Evolutionary conservation across 1,284 basidiomycete species (phyloP).

Genomic region (Malassezia restricta): DNA sequence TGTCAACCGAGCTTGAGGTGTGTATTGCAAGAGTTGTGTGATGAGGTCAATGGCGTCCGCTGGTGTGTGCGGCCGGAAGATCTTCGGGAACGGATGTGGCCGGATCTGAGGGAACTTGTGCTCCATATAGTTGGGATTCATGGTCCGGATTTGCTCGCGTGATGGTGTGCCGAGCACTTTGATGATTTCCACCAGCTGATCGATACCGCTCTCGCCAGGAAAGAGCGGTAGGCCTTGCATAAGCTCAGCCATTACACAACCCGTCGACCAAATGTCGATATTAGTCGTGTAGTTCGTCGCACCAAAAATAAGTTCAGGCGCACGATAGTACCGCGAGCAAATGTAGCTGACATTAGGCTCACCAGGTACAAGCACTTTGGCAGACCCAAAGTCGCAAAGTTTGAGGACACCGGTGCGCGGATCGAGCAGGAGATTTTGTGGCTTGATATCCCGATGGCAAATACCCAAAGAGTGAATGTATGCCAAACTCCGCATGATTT

Average conservation of each 20-base stretch:
- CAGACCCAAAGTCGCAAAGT: conserved; percentile 96
- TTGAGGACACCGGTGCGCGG: conserved; percentile 91
- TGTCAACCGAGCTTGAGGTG: conserved; percentile 77
- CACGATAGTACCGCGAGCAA: conserved; percentile 97
- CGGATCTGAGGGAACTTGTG: conserved; percentile 99
- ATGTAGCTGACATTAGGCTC: conserved; percentile 99
- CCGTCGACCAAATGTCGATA: conserved; percentile 99
- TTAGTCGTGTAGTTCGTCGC: conserved; percentile 99
- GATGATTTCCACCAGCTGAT: conserved; percentile 99
- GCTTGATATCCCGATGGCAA: conserved; percentile 93
- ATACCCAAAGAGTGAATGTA: conserved; percentile 93
- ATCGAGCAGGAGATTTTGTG: conserved; percentile 93
- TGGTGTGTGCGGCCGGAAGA: conserved; percentile 93
- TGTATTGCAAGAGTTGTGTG: conserved; percentile 88
- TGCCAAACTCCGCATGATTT: conserved; percentile 87
- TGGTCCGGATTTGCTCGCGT: conserved; percentile 99
- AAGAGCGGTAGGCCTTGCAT: conserved; percentile 98
- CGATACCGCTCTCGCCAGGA: conserved; percentile 97
- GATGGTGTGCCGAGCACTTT: conserved; percentile 97
- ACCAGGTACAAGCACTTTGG: conserved; percentile 92
- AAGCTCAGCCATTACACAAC: conserved; percentile 98
- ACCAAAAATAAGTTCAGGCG: conserved; percentile 97
- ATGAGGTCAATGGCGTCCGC: conserved; percentile 93
- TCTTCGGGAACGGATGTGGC: conserved; percentile 58
- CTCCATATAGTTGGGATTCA: conserved; percentile 99